Evolutionary conservation across 306 rosid species (phyloP).

Genomic region (Begonia masoniana): DNA sequence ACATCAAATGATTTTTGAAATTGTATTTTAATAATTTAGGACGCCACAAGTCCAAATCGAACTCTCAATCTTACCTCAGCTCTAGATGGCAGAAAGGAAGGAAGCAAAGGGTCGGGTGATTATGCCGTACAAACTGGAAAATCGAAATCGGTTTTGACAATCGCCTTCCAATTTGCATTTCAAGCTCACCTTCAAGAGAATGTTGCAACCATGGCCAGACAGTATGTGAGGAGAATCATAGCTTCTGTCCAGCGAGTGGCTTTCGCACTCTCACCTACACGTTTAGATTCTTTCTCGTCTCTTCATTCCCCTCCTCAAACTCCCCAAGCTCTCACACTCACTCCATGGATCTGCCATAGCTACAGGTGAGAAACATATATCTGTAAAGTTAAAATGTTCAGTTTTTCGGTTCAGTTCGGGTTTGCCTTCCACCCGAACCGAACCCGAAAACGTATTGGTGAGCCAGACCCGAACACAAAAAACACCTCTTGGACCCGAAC

Average conservation of each 20-base stretch:
- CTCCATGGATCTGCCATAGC: slow-evolving; percentile 71
- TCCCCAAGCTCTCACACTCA: slow-evolving; percentile 78
- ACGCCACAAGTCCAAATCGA: slow-evolving; percentile 64
- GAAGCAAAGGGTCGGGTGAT: slow-evolving; percentile 46
- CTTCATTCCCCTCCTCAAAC: slow-evolving; percentile 55
- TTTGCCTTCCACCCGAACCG: too few species aligned
- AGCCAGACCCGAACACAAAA: too few species aligned
- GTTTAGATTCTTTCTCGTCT: slow-evolving; percentile 39
- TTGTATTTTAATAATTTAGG: slow-evolving; percentile 23
- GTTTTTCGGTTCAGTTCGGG: too few species aligned
- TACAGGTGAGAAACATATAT: slow-evolving; percentile 4
- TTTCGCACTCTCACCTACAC: slow-evolving; percentile 71
- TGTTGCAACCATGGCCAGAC: slow-evolving; percentile 72
- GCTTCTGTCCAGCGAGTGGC: slow-evolving; percentile 93
- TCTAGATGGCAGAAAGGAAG: slow-evolving; percentile 57
- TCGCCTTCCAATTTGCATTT: slow-evolving; percentile 87
- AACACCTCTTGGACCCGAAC: too few species aligned
- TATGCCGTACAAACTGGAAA: slow-evolving; percentile 38
- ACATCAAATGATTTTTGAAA: neutral
- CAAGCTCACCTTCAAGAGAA: slow-evolving; percentile 77
- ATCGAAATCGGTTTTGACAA: slow-evolving; percentile 88
- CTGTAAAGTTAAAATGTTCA: too few species aligned
- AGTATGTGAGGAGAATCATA: slow-evolving; percentile 69
- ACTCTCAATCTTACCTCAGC: slow-evolving; percentile 92
- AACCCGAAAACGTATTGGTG: too few species aligned